These are phyloP conservation scores for Pestalotiopsis sp. DNA, from an alignment of 2,329 filamentous ascomycete species.

Conservation along the genomic window DNA sequence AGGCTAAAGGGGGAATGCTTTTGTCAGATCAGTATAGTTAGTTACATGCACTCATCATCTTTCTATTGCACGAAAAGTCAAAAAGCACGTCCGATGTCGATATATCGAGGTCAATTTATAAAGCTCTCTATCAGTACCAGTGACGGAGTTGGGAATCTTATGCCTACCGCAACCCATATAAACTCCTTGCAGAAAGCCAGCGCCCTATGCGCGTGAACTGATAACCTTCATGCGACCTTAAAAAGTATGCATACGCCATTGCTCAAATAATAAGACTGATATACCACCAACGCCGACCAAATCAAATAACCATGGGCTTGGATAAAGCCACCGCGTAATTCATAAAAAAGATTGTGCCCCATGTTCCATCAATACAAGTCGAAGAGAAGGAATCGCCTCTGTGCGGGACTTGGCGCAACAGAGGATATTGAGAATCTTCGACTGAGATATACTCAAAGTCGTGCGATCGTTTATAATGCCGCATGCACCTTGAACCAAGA, in stretches of 20 bases:
- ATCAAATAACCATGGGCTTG: not conserved
- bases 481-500: not conserved
- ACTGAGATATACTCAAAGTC: not conserved
- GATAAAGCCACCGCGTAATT: not conserved
- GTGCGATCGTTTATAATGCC: not conserved
- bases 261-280: not conserved
- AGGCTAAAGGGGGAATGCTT: too few relatives aligned
- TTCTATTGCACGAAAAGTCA: too few relatives aligned
- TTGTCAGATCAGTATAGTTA: too few relatives aligned
- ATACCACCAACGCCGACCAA: not conserved
- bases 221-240: not conserved
- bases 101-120: not conserved
- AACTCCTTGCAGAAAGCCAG: not conserved
- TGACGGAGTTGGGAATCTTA: constrained; percentile 2
- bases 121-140: constrained; percentile 2
- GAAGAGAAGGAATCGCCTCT: not conserved
- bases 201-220: not conserved
- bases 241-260: not conserved
- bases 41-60: too few relatives aligned
- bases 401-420: not conserved
- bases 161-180: not conserved
- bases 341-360: not conserved
- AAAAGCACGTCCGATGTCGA: too few relatives aligned
- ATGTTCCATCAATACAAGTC: not conserved
- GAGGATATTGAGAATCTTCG: too few relatives aligned